phyloP scores from a whole-genome alignment of 371 early-diverging fungal species.

The Mucor ambiguus region DNA sequence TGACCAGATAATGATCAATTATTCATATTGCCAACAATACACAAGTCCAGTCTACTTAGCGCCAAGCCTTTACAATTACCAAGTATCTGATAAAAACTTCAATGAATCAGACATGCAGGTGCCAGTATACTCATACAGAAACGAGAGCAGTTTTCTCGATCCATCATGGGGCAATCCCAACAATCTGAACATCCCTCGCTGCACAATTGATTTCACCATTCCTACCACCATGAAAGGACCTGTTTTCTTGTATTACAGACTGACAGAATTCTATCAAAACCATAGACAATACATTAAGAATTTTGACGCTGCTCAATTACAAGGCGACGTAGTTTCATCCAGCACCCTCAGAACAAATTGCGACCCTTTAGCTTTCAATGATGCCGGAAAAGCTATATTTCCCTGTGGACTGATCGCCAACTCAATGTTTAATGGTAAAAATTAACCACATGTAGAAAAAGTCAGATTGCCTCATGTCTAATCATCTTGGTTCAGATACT shows the following conservation, averaged over 20 bases:
- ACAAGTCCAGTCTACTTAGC: conserved; percentile 35
- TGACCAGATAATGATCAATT: conserved; percentile 87
- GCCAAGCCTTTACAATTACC: conserved; percentile 22
- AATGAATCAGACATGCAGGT: conserved; percentile 21
- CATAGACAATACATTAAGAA: conserved; percentile 96
- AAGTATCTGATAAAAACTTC: conserved; percentile 18
- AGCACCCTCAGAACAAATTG: conserved; percentile 39
- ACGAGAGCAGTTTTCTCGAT: conserved; percentile 36
- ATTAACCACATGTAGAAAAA: neutral
- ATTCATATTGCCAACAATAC: conserved; percentile 77
- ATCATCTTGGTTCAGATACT: conserved; percentile 18
- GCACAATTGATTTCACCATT: conserved; percentile 80
- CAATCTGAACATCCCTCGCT: conserved; percentile 50
- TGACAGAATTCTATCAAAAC: conserved; percentile 99
- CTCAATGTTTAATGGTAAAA: conserved; percentile 86
- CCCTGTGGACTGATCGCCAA: conserved; percentile 99
- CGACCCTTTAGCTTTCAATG: conserved; percentile 54
- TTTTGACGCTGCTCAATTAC: conserved; percentile 81
- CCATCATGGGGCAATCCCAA: conserved; percentile 43
- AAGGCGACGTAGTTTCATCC: conserved; percentile 52
- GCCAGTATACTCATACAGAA: conserved; percentile 38
- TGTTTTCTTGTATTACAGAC: conserved; percentile 91
- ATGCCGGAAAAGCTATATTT: conserved; percentile 57
- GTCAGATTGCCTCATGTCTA: neutral
- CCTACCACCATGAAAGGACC: conserved; percentile 72